Conservation (phyloP, 164 flowering plant species). For the Nelumbo lutea region DNA sequence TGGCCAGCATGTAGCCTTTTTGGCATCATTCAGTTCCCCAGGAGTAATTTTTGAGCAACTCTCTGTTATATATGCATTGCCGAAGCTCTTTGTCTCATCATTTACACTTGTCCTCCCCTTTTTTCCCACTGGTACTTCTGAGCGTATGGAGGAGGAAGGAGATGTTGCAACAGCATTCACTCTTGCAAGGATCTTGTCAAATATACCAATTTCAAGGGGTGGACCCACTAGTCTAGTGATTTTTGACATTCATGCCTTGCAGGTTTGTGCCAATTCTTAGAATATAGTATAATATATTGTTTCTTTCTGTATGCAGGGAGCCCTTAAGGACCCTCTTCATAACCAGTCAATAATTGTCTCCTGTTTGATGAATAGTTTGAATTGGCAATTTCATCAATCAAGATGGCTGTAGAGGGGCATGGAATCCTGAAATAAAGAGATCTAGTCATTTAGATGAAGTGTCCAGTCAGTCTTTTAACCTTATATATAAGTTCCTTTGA, state of each 20-base stretch:
- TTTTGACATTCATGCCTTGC: slow-evolving; percentile 96
- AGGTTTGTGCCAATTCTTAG: slow-evolving; percentile 44
- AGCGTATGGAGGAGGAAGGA: slow-evolving; percentile 98
- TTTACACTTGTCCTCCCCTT: slow-evolving; percentile 95
- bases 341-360: too few relatives aligned
- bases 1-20: slow-evolving; percentile 89
- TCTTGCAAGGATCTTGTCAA: slow-evolving; percentile 85
- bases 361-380: too few relatives aligned
- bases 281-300: neutral
- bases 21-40: slow-evolving; percentile 98
- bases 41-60: slow-evolving; percentile 94
- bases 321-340: too few relatives aligned
- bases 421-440: too few relatives aligned
- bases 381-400: too few relatives aligned
- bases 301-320: neutral
- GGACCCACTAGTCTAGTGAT: slow-evolving; percentile 95
- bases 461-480: too few relatives aligned
- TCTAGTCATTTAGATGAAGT: too few relatives aligned
- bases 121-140: slow-evolving; percentile 95
- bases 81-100: slow-evolving; percentile 77
- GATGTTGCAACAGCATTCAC: slow-evolving; percentile 97
- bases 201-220: slow-evolving; percentile 84
- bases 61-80: slow-evolving; percentile 85
- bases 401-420: too few relatives aligned
- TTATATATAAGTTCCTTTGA: too few relatives aligned